Conservation (phyloP, 805 yeast genomes). For the Zygoascus bituminiphila region DNA sequence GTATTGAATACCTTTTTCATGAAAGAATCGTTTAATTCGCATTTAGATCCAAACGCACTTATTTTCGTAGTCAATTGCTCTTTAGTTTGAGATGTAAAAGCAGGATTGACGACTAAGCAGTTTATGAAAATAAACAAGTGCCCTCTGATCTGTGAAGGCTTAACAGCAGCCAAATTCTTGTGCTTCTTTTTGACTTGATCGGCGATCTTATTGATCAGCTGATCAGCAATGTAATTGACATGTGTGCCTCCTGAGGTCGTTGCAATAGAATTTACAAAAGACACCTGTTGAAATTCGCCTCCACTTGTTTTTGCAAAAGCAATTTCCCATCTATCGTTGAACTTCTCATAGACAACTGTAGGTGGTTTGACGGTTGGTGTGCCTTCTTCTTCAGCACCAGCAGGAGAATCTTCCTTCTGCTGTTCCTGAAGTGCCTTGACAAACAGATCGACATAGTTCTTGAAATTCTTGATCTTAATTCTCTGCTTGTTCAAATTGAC, state of each 20-base stretch:
- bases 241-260: constrained; percentile 97
- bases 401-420: constrained; percentile 34
- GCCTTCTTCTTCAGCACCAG: constrained; percentile 17
- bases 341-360: constrained; percentile 66
- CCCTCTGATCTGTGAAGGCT: constrained; percentile 81
- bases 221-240: constrained; percentile 77
- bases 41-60: constrained; percentile 81
- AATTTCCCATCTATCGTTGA: constrained; percentile 89
- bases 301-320: constrained; percentile 93
- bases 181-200: constrained; percentile 68
- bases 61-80: constrained; percentile 89
- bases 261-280: constrained; percentile 95
- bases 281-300: constrained; percentile 73
- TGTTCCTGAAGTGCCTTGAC: constrained; percentile 59
- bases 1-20: constrained; percentile 66
- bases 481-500: constrained; percentile 71
- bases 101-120: constrained; percentile 91
- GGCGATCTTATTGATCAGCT: constrained; percentile 66
- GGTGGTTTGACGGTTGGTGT: constrained; percentile 35
- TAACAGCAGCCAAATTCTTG: constrained; percentile 51
- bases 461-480: constrained; percentile 66
- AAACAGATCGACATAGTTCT: constrained; percentile 81
- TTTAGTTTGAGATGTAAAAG: constrained; percentile 95
- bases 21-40: constrained; percentile 68
- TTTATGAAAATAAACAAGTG: constrained; percentile 87